phyloP scores from a whole-genome alignment of 1,284 basidiomycete species.

The Prillingera fragicola region DNA sequence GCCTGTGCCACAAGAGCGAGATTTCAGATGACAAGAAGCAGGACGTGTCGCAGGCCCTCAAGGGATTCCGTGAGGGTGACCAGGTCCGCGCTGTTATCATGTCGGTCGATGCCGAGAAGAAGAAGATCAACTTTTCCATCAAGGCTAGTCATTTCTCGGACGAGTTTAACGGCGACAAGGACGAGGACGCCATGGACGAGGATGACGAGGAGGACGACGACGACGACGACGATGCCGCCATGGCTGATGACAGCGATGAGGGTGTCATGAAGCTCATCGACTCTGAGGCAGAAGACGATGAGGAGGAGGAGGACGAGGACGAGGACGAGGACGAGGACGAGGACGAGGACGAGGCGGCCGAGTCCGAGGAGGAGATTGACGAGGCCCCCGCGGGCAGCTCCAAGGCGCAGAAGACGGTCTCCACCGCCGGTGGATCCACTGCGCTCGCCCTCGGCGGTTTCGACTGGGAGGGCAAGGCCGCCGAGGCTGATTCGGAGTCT shows the following conservation, averaged over 20 bases:
- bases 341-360: conserved; percentile 23
- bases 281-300: conserved; percentile 51
- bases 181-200: conserved; percentile 21
- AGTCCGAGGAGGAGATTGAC: conserved; percentile 21
- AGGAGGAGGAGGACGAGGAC: conserved; percentile 53
- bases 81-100: conserved; percentile 73
- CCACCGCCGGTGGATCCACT: conserved; percentile 23
- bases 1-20: conserved; percentile 91
- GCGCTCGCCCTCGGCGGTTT: conserved; percentile 52
- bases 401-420: conserved; percentile 24
- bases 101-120: conserved; percentile 65
- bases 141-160: conserved; percentile 77
- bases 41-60: conserved; percentile 69
- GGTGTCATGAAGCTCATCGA: conserved; percentile 27
- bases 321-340: conserved; percentile 26
- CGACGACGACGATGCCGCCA: conserved; percentile 35
- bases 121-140: conserved; percentile 76
- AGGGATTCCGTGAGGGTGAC: conserved; percentile 81
- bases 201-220: conserved; percentile 32
- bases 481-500: conserved; percentile 46
- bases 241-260: conserved; percentile 46
- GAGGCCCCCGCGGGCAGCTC: conserved; percentile 12
- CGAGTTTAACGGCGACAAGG: conserved; percentile 47
- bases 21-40: conserved; percentile 77
- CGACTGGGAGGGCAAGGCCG: conserved; percentile 51